phyloP scores from a whole-genome alignment of 2,329 filamentous ascomycete genomes.

The Leptographium radiaticola region DNA sequence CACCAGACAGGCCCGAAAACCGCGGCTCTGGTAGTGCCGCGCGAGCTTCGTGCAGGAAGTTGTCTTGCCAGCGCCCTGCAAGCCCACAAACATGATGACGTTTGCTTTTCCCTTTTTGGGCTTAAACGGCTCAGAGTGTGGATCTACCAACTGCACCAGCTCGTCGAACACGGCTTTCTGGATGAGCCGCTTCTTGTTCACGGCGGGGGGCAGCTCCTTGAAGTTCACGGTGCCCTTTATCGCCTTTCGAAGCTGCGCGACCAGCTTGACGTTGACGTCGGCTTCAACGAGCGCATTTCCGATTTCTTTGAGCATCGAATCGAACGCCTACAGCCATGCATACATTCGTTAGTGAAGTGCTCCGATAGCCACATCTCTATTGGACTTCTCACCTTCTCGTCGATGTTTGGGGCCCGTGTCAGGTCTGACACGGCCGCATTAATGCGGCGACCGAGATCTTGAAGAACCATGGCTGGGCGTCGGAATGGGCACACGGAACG shows the following conservation, averaged over 20 bases:
- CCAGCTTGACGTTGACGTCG: constrained; percentile 92
- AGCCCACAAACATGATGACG: constrained; percentile 98
- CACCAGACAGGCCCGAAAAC: constrained; percentile 85
- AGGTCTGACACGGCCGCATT: constrained; percentile 92
- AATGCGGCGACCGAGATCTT: constrained; percentile 97
- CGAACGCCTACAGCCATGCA: constrained; percentile 60
- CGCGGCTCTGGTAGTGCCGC: constrained; percentile 83
- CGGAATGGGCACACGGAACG: not conserved
- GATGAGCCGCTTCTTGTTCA: constrained; percentile 97
- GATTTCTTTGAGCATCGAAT: constrained; percentile 97
- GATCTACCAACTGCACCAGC: constrained; percentile 88
- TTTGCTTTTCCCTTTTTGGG: constrained; percentile 93
- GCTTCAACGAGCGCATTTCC: constrained; percentile 90
- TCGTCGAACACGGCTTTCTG: constrained; percentile 98
- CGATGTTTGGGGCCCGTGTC: constrained; percentile 81
- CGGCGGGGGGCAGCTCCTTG: constrained; percentile 76
- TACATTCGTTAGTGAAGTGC: not conserved
- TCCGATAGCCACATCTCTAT: not conserved
- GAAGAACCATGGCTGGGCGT: constrained; percentile 67
- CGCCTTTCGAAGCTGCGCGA: constrained; percentile 80
- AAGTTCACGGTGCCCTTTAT: constrained; percentile 90
- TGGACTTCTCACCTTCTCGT: constrained; percentile 63
- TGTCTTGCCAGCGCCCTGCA: constrained; percentile 95
- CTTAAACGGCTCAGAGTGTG: constrained; percentile 89
- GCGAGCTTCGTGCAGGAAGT: constrained; percentile 97